Conservation (phyloP, 768 basidiomycete species). For the Lepiota brunneoincarnata region DNA sequence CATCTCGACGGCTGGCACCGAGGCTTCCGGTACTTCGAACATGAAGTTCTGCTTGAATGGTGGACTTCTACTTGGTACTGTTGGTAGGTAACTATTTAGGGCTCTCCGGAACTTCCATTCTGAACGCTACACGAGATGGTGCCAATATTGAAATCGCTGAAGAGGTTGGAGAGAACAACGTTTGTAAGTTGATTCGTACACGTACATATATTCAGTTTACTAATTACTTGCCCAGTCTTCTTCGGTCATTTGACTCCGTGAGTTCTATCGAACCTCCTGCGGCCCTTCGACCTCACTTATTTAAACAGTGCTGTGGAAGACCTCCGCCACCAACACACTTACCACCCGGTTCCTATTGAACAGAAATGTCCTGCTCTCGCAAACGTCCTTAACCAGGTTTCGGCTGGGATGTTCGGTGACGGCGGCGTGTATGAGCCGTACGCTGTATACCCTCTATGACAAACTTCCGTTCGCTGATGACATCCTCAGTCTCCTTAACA, state of each 20-base stretch:
- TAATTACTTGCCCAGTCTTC: conserved; percentile 55
- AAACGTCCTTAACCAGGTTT: conserved; percentile 72
- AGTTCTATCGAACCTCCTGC: conserved; percentile 14
- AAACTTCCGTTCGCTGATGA: conserved; percentile 19
- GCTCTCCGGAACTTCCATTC: neutral
- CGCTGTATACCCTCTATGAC: conserved; percentile 23
- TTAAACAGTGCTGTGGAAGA: conserved; percentile 68
- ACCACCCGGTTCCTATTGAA: conserved; percentile 78
- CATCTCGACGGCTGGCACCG: conserved; percentile 96
- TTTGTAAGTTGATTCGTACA: conserved; percentile 58
- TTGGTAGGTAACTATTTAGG: conserved; percentile 37
- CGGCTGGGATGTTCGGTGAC: conserved; percentile 80
- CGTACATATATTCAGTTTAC: neutral
- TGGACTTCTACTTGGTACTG: conserved; percentile 83
- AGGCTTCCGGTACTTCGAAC: conserved; percentile 79
- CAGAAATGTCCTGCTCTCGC: conserved; percentile 83
- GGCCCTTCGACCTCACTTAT: neutral
- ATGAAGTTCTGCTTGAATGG: conserved; percentile 94
- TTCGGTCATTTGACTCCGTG: conserved; percentile 83
- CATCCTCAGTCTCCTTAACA: conserved; percentile 61
- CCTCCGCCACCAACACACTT: conserved; percentile 81
- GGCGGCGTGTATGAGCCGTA: conserved; percentile 81
- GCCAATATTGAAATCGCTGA: conserved; percentile 97
- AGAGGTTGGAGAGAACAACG: conserved; percentile 88
- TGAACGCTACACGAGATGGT: conserved; percentile 52